Evolutionary conservation across 2,329 filamentous ascomycete genomes (phyloP), one percentile per base, ranked within the genome.

Genomic region (Incumbomyces delicatus): DNA sequence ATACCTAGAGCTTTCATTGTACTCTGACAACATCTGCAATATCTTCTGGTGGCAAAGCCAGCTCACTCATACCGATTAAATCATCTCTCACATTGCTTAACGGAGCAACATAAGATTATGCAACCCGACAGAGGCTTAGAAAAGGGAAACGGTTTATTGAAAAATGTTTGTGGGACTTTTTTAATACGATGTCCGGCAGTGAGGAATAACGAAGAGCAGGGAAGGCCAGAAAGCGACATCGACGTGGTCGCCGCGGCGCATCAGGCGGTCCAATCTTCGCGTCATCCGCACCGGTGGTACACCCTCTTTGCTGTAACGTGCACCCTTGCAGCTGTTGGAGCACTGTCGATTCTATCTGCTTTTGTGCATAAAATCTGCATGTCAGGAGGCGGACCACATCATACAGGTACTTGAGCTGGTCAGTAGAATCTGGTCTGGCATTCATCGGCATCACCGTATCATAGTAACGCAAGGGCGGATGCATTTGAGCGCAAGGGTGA

Each of bases 321-420:
- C 12, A 35, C 31, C 18, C 18, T 44, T 18, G 31, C 41, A 8
- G 32, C 22, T 7, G 31, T 44, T n/a, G 41, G 41, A 16, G 11
- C 35, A 29, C 41, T 44, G 5, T 44, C 41, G 10, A 44, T 36
- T 18, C 18, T 44, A 16, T 44, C 31, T 31, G 41, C 41, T 8
- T 20, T 44, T 35, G 41, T 36, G 17, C 41, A 44, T 22, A 44
- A 44, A 16, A 18, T 44, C 4, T 44, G 41, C 41, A 35, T 44
- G 41, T 32, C 41, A 6, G 30, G 16, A 8, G 31, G 31, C 6
- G 10, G 22, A 27, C 22, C 22, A 8, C 22, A 27, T 27, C 22
- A 27, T 27, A 27, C 22, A 27, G 22, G 8, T 5, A 27, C 5
- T 27, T 27, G 22, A 27, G 22, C 22, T 27, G 22, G 8, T 27